phyloP scores from a whole-genome alignment of 192 early-diverging fungal species.

The Coemansia sp. region DNA sequence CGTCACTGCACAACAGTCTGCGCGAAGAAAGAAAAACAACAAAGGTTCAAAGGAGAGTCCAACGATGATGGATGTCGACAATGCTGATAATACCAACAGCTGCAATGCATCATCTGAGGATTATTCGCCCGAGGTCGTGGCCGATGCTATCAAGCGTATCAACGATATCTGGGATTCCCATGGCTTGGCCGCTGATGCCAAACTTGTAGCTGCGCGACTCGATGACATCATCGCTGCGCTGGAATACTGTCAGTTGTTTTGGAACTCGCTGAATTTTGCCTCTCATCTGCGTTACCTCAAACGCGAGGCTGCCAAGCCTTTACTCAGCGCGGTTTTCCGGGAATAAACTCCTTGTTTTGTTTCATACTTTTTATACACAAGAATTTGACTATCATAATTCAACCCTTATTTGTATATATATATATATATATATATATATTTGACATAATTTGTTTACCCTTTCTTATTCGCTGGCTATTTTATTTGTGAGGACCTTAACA shows the following conservation, averaged over 20 bases:
- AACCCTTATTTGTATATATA: background rate
- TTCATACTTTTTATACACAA: background rate
- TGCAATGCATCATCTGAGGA: background rate
- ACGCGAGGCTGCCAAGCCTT: slow-evolving; percentile 27
- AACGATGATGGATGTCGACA: background rate
- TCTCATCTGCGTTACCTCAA: slow-evolving; percentile 38
- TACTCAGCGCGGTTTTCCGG: slow-evolving; percentile 33
- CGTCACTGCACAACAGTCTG: slow-evolving; percentile 11
- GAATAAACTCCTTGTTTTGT: slow-evolving; percentile 3
- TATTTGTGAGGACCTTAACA: too few species aligned
- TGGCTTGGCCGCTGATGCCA: slow-evolving; percentile 7
- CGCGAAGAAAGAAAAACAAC: background rate
- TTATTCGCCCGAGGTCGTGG: slow-evolving; percentile 6
- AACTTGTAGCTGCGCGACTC: slow-evolving; percentile 23
- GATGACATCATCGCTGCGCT: slow-evolving; percentile 41
- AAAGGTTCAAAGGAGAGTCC: background rate
- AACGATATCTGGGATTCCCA: slow-evolving; percentile 44
- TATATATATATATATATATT: too few species aligned
- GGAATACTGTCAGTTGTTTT: slow-evolving; percentile 48
- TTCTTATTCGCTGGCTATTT: too few species aligned
- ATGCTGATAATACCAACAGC: background rate
- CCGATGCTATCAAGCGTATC: slow-evolving; percentile 28
- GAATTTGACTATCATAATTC: too few species aligned
- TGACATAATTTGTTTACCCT: background rate
- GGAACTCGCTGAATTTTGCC: slow-evolving; percentile 52